Base-by-base conservation (phyloP, 768 basidiomycete species). In the Candolleomyces aberdarensis region DNA sequence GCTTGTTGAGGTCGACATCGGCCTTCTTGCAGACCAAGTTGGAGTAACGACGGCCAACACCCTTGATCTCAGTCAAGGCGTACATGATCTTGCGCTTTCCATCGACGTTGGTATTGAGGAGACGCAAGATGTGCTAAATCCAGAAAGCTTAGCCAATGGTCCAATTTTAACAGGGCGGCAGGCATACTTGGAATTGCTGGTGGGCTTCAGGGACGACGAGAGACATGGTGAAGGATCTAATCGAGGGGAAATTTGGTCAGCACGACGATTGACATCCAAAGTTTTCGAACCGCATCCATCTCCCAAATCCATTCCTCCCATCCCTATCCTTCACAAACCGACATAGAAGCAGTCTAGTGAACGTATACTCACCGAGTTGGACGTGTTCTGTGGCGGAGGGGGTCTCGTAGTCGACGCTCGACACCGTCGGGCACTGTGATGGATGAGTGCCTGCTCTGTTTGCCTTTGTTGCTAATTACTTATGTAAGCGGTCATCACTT, bases 21-120 rank as follows among this genome's bases (percentile, higher is more conserved):
- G 97, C 97, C 84, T 99, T 99, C 81, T 98, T 98, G 88, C 97
- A 98, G 68, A 98, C 96, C 71, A 98, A 79, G 81, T 98, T 98
- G 73, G 97, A 89, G 80, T 98, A 99, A 57, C 97, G 91, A 66
- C 97, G 90, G 71, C 97, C 97, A 63, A 99, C 97, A 87, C 97
- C 97, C 85, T 98, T 98, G 85, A 99, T 99, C 83, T 99, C 97
- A 52, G 97, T 98, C 82, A 98, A 76, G 70, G 97, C 96, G 76
- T 94, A 98, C 92, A 94, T 98, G 77, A 99, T 91, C 83, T 99
- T 99, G 70, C 97, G 89, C 76, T 96, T 96, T 68, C 97, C 97
- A 78, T 98, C 96, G 67, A 99, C 97, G 82, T 98, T 98, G 75
- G 97, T 98, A 85, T 98, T 98, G 69, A 97, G 83, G 49, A 99